These are phyloP conservation scores for Pezicula radicicola DNA, from an alignment of 2,329 filamentous ascomycete species.

Conservation along the genomic window DNA sequence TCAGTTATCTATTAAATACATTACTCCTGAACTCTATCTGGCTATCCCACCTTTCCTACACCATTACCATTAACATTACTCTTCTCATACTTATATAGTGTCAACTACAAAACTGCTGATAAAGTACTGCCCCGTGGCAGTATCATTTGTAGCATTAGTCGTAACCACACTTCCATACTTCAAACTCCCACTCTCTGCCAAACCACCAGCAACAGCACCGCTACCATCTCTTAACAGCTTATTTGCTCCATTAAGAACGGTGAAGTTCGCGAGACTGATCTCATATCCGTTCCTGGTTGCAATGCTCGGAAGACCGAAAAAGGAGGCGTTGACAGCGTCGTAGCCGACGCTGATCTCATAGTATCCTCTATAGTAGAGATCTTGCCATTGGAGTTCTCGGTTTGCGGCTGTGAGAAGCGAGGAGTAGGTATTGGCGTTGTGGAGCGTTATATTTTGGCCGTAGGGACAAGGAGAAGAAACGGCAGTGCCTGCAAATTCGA, in stretches of 20 bases:
- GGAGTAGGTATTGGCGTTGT: slow-evolving; percentile 44
- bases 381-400: slow-evolving; percentile 68
- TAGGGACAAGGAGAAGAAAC: slow-evolving; percentile 57
- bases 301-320: slow-evolving; percentile 61
- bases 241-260: slow-evolving; percentile 60
- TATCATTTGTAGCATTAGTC: slow-evolving; percentile 19
- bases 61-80: too few relatives aligned
- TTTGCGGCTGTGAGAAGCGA: slow-evolving; percentile 47
- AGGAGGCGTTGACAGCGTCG: slow-evolving; percentile 58
- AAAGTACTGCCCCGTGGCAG: slow-evolving; percentile 12
- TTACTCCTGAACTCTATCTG: too few relatives aligned
- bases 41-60: too few relatives aligned
- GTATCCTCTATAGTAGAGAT: slow-evolving; percentile 72
- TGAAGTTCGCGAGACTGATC: slow-evolving; percentile 67
- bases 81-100: not conserved
- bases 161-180: slow-evolving; percentile 28
- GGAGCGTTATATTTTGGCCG: slow-evolving; percentile 57
- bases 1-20: too few relatives aligned
- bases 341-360: slow-evolving; percentile 60
- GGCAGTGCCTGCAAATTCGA: slow-evolving; percentile 65
- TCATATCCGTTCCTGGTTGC: slow-evolving; percentile 59
- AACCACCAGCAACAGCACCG: slow-evolving; percentile 29
- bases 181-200: slow-evolving; percentile 51
- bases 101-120: not conserved
- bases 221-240: slow-evolving; percentile 37